Conservation (phyloP, 306 rosid genomes). For the Vigna mungo region DNA sequence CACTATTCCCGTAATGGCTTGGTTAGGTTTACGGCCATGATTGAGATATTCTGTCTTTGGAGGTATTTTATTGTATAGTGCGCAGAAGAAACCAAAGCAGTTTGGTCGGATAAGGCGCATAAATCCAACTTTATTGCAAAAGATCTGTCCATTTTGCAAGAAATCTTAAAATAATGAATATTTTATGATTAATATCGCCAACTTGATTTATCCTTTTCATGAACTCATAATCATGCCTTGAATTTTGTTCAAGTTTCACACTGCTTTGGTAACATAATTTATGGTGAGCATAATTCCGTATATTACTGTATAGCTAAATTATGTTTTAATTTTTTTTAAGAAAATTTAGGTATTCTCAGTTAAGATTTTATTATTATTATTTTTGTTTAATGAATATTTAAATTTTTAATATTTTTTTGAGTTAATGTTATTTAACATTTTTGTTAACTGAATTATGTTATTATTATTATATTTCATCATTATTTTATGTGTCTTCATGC, state of each 20-base stretch:
- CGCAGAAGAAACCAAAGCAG: conserved; percentile 25
- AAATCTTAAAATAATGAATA: not conserved
- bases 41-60: conserved; percentile 1
- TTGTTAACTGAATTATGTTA: too few species aligned
- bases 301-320: not conserved
- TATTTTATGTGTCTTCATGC: too few species aligned
- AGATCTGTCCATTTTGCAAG: conserved; percentile 5
- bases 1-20: not conserved
- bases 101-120: conserved; percentile 24
- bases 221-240: not conserved
- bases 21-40: conserved; percentile 31
- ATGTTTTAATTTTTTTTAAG: too few species aligned
- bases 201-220: not conserved
- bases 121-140: conserved; percentile 6
- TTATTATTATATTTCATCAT: too few species aligned
- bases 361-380: too few species aligned
- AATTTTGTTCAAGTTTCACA: not conserved
- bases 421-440: too few species aligned
- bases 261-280: not conserved
- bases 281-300: not conserved
- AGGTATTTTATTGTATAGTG: conserved; percentile 24
- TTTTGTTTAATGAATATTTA: too few species aligned
- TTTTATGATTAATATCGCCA: not conserved
- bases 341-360: too few species aligned
- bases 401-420: too few species aligned